phyloP scores from a whole-genome alignment of 345 rosid genomes.

The Linum lewisii region DNA sequence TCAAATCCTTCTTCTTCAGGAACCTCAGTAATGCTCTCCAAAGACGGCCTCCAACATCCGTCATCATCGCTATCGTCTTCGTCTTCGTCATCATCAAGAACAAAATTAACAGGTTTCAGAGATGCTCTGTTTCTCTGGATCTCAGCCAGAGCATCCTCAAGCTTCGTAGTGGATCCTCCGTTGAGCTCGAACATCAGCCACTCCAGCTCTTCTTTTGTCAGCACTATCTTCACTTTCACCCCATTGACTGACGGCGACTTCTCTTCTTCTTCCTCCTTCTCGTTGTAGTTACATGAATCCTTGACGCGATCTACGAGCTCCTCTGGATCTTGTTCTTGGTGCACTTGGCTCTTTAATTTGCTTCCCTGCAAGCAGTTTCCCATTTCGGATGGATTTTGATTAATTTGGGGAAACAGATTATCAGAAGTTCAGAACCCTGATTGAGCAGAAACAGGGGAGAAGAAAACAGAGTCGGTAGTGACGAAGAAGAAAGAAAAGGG shows the following conservation, averaged over 20 bases:
- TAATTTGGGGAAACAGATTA: neutral
- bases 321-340: constrained; percentile 13
- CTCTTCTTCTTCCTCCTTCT: neutral
- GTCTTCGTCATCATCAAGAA: too few relatives aligned
- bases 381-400: constrained; percentile 15
- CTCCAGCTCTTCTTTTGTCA: constrained; percentile 61
- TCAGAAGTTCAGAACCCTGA: too few relatives aligned
- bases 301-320: too few relatives aligned
- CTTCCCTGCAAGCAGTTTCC: constrained; percentile 36
- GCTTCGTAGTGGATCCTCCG: constrained; percentile 18
- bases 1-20: too few relatives aligned
- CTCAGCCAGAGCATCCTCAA: constrained; percentile 34
- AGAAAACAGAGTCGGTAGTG: too few relatives aligned
- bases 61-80: too few relatives aligned
- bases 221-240: constrained; percentile 63
- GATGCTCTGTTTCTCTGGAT: constrained; percentile 21
- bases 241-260: constrained; percentile 13
- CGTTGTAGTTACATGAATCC: neutral
- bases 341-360: neutral
- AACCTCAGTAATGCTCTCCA: too few relatives aligned
- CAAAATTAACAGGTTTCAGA: constrained; percentile 9
- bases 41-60: too few relatives aligned
- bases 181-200: constrained; percentile 42
- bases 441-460: neutral
- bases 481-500: neutral